Evolutionary conservation across 345 rosid species (phyloP).

Genomic region (Hibiscus syriacus): DNA sequence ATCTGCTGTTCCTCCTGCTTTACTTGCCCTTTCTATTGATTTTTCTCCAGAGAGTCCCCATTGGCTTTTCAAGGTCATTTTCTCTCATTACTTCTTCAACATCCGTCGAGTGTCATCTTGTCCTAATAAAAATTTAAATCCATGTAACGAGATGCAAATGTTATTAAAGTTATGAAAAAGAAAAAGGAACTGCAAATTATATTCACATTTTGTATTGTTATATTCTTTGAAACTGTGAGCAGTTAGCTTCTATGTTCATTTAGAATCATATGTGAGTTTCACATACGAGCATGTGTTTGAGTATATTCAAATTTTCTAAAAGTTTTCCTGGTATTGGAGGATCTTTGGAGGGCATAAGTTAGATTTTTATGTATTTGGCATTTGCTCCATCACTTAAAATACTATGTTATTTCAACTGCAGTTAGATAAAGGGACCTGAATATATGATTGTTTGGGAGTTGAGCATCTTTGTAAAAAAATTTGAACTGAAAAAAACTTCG

Average conservation of each 20-base stretch:
- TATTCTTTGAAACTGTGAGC: background rate
- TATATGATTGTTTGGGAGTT: background rate
- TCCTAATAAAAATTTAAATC: background rate
- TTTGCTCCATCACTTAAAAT: background rate
- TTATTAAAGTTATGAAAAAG: background rate
- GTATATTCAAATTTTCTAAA: background rate
- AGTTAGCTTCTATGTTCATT: background rate
- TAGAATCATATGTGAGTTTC: background rate
- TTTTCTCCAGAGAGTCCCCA: conserved; percentile 90
- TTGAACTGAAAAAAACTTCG: background rate
- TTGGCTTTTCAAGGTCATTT: conserved; percentile 87
- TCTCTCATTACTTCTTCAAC: background rate
- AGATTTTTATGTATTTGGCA: background rate
- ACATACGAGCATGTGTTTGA: background rate
- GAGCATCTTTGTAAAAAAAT: background rate
- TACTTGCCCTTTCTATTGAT: conserved; percentile 63
- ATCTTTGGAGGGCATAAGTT: background rate
- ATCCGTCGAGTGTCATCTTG: background rate
- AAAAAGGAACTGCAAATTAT: background rate
- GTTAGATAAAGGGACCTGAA: background rate
- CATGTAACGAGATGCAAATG: background rate
- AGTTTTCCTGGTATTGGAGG: background rate
- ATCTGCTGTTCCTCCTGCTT: conserved; percentile 64
- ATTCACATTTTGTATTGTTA: background rate
- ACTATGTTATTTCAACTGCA: background rate